Evolutionary conservation across 139 green algal species (phyloP).

Genomic region (Chlamydomonas sp.): DNA sequence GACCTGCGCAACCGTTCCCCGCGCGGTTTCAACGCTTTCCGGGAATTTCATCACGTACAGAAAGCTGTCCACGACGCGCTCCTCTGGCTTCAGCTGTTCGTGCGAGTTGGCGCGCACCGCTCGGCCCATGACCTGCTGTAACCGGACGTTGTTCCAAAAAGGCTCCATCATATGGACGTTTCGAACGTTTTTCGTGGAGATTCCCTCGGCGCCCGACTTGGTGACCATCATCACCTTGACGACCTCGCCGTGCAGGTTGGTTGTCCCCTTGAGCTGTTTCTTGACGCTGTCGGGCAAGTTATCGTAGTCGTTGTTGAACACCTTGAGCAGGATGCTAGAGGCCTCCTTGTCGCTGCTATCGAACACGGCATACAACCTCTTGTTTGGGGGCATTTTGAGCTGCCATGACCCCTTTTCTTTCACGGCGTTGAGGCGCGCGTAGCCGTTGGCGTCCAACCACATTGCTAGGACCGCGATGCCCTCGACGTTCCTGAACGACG

Average conservation of each 20-base stretch:
- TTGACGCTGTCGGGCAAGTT: neutral
- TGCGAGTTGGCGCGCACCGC: slow-evolving; percentile 6
- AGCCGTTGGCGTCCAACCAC: neutral
- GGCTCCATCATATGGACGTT: slow-evolving; percentile 23
- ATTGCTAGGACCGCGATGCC: neutral
- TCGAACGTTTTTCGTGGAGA: slow-evolving; percentile 15
- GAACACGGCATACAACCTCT: neutral
- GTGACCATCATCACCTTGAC: slow-evolving; percentile 11
- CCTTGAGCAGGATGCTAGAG: neutral
- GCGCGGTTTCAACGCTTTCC: neutral
- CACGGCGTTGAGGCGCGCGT: neutral
- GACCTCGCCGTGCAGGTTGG: neutral
- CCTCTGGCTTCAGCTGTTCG: neutral
- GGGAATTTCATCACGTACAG: neutral
- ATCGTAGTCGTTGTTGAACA: slow-evolving; percentile 10
- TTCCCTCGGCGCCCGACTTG: slow-evolving; percentile 8
- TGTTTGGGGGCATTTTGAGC: neutral
- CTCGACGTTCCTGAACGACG: slow-evolving; percentile 8
- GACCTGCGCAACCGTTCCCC: too few species aligned
- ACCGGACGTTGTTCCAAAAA: slow-evolving; percentile 15
- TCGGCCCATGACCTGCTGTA: slow-evolving; percentile 20
- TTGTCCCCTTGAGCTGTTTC: neutral
- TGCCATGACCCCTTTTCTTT: neutral
- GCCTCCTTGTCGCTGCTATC: neutral
- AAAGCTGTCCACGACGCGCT: slow-evolving; percentile 3